Conservation (phyloP, 2,329 filamentous ascomycete species). For the Colletotrichum sp. region DNA sequence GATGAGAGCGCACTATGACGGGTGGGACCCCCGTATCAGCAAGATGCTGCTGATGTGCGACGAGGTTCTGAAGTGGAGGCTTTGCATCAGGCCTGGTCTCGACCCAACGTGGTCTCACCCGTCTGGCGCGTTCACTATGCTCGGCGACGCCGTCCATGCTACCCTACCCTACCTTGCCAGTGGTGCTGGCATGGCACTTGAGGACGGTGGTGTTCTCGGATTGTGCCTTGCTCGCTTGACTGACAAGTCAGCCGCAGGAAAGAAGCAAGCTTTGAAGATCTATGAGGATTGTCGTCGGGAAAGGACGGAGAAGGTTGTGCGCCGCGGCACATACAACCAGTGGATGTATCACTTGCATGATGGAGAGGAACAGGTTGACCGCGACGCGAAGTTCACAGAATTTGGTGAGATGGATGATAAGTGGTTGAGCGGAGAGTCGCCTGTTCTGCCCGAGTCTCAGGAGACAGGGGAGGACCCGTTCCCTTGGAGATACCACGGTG, state of each 20-base stretch:
- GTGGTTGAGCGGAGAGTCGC: slow-evolving; percentile 29
- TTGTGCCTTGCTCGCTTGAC: slow-evolving; percentile 55
- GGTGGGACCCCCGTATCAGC: slow-evolving; percentile 62
- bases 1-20: slow-evolving; percentile 52
- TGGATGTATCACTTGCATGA: slow-evolving; percentile 67
- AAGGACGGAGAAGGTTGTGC: slow-evolving; percentile 64
- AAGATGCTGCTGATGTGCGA: slow-evolving; percentile 63
- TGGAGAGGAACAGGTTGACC: slow-evolving; percentile 57
- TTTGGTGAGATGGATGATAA: slow-evolving; percentile 34
- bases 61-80: slow-evolving; percentile 64
- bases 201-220: slow-evolving; percentile 63
- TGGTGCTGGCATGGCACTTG: slow-evolving; percentile 64
- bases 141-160: slow-evolving; percentile 69
- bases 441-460: slow-evolving; percentile 23
- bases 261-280: slow-evolving; percentile 38
- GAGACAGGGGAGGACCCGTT: slow-evolving; percentile 45
- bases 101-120: slow-evolving; percentile 59
- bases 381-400: slow-evolving; percentile 44
- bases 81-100: slow-evolving; percentile 60
- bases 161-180: slow-evolving; percentile 66
- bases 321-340: slow-evolving; percentile 65
- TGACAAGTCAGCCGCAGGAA: slow-evolving; percentile 39
- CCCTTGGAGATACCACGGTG: slow-evolving; percentile 44
- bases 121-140: slow-evolving; percentile 59
- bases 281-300: slow-evolving; percentile 64